Evolutionary conservation across 2,329 filamentous ascomycete species (phyloP), one percentile per base, ranked within the genome.

Genomic region (Trichoderma sp.): DNA sequence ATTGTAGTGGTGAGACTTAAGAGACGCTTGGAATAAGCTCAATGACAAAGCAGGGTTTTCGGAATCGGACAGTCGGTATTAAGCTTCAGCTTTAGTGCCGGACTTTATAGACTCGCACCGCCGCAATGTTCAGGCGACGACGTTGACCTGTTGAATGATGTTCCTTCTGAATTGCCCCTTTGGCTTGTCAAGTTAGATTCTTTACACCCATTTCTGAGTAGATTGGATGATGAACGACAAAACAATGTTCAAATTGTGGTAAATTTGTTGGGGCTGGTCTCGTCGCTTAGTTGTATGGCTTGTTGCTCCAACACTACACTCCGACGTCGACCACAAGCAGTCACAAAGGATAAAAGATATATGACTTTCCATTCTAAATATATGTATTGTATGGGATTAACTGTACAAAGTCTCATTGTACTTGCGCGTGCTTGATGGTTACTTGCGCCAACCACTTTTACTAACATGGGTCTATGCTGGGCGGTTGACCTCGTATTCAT

Each of bases 81-180:
- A 25, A 45, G 61, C 50, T 64, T 32, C n/a, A 53, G 25, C 25
- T 34, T 56, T 64, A 64, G 61, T 64, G 61, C 61, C 42, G 35
- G 19, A 64, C 5, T 27, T 35, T 45, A 15, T 8, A n/a, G 19
- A 64, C 17, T 54, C 48, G 50, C 50, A 34, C 27, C 50, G 61
- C 50, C 61, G 56, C 61, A 45, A 29, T 12, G 17, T n/a, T 45
- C 2, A 2, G 27, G 8, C 22, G 19, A 57, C 19, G 9, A 45
- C 22, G 42, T 22, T 22, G 42, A n/a, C 25, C 1, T 27, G n/a
- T 17, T 27, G 15, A 8, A 10, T 29, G 4, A 52, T 52, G 22
- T 52, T 25, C 25, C 8, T 29, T 15, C 27, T 9, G 17, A 2
- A 29, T 27, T 29, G 7, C 25, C 6, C 1, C 9, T 52, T 10